Percentiles rank a stretch among this genome's conserved stretches.
phyloP scores from a whole-genome alignment of 371 early-diverging fungal species.

The Mortierella polycephala region DNA sequence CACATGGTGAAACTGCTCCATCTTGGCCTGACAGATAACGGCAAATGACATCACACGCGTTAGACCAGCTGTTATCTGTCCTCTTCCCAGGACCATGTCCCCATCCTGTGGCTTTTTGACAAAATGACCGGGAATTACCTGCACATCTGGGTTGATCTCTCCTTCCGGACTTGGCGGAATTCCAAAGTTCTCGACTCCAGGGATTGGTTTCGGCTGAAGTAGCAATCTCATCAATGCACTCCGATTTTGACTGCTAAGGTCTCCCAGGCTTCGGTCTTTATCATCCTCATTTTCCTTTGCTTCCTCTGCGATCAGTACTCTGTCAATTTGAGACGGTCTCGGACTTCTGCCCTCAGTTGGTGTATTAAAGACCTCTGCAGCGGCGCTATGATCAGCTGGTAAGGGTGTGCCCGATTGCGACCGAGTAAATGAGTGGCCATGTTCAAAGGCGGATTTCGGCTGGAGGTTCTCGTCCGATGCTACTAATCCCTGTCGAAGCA shows the following conservation, averaged over 20 bases:
- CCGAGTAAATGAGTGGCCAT: constrained; percentile 18
- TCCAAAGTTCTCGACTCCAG: constrained; percentile 55
- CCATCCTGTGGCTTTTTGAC: neutral
- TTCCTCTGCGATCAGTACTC: constrained; percentile 18
- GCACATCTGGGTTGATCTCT: constrained; percentile 62
- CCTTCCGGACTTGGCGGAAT: constrained; percentile 60
- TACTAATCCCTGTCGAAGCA: constrained; percentile 30
- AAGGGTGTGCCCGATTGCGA: constrained; percentile 45
- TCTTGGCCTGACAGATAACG: constrained; percentile 61
- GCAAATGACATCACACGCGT: too few species aligned
- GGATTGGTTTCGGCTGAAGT: constrained; percentile 53
- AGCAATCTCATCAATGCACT: constrained; percentile 33
- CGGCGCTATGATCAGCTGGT: constrained; percentile 50
- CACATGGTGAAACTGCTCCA: constrained; percentile 68
- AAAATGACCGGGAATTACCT: constrained; percentile 51
- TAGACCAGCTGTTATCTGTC: too few species aligned
- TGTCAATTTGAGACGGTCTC: constrained; percentile 4
- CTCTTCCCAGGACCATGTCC: too few species aligned
- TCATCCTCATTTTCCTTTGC: neutral
- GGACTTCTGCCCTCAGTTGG: constrained; percentile 45
- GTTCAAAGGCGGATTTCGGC: neutral
- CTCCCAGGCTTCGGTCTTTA: neutral
- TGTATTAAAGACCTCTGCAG: constrained; percentile 45
- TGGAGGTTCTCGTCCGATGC: neutral
- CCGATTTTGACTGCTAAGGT: constrained; percentile 5